A percentile compares a stretch with the other conserved stretches of the same genome.
phyloP scores from a whole-genome alignment of 2,329 filamentous ascomycete species.

The Fusarium chuoi region DNA sequence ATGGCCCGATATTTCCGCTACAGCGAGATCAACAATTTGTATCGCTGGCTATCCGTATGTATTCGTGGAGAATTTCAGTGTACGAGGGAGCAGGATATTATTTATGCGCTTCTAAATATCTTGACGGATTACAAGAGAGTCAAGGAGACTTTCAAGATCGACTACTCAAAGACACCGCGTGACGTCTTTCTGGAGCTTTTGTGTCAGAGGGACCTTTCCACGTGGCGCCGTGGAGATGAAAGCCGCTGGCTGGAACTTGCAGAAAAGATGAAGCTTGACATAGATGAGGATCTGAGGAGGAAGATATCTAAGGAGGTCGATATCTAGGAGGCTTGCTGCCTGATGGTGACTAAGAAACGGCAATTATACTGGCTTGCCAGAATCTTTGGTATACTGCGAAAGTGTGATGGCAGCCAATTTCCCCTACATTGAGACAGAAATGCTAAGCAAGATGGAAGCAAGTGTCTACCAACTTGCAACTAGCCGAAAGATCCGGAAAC shows the following conservation, averaged over 20 bases:
- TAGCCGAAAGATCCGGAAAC: too few relatives aligned
- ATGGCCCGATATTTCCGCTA: too few relatives aligned
- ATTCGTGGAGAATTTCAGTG: rapidly evolving
- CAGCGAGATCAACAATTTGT: neutral
- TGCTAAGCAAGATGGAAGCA: too few relatives aligned
- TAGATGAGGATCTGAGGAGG: neutral
- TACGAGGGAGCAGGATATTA: neutral
- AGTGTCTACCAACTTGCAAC: too few relatives aligned
- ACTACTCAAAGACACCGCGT: neutral
- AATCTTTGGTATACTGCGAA: too few relatives aligned
- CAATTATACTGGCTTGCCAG: too few relatives aligned
- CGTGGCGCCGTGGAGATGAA: neutral
- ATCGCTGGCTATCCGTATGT: neutral
- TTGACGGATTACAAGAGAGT: neutral
- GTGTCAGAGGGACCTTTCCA: too few relatives aligned
- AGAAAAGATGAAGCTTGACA: neutral
- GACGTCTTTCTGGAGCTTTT: neutral
- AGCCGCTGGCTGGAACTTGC: neutral
- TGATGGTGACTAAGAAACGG: too few relatives aligned
- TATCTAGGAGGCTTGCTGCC: too few relatives aligned
- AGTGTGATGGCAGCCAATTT: too few relatives aligned
- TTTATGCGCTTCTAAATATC: neutral
- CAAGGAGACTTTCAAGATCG: neutral
- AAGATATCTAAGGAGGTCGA: neutral
- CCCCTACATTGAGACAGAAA: too few relatives aligned